A percentile compares a stretch with the other conserved stretches of the same genome.
Conservation (phyloP, 306 rosid genomes). For the Carpinus viminea region DNA sequence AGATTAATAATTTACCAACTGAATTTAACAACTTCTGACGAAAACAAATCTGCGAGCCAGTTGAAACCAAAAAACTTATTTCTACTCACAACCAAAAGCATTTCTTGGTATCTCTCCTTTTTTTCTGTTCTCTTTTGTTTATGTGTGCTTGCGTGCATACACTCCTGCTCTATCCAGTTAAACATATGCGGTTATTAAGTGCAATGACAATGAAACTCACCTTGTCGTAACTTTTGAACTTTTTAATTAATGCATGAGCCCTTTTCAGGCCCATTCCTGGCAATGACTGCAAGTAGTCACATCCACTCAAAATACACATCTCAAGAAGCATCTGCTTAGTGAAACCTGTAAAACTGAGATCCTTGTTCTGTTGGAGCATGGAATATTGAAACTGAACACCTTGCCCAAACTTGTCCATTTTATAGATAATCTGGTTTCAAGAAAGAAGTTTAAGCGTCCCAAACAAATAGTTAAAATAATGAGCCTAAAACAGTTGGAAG, state of each 20-base stretch:
- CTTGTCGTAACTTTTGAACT: slow-evolving; percentile 73
- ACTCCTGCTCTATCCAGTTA: not conserved
- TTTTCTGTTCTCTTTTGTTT: not conserved
- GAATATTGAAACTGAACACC: slow-evolving; percentile 75
- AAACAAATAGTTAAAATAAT: slow-evolving; percentile 11
- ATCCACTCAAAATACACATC: slow-evolving; percentile 97
- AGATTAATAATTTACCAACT: slow-evolving; percentile 6
- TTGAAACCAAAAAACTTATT: not conserved
- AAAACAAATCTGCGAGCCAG: not conserved
- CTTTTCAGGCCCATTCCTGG: slow-evolving; percentile 99
- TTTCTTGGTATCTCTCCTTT: not conserved
- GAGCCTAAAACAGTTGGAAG: slow-evolving; percentile 13
- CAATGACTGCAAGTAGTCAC: slow-evolving; percentile 87
- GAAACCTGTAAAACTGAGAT: slow-evolving; percentile 78
- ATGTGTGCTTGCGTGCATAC: not conserved
- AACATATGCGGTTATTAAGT: not conserved
- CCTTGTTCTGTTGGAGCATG: slow-evolving; percentile 75
- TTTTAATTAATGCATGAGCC: slow-evolving; percentile 78
- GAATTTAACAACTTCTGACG: not conserved
- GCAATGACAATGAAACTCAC: slow-evolving; percentile 40
- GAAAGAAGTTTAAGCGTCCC: slow-evolving; percentile 25
- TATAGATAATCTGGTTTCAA: slow-evolving; percentile 72
- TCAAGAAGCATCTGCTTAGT: slow-evolving; percentile 87
- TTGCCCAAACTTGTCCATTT: slow-evolving; percentile 97
- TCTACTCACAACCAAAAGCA: not conserved